Percentiles rank a stretch among this genome's conserved stretches.
Evolutionary conservation across 371 early-diverging fungal genomes (phyloP).

Genomic region (Rhizomucor miehei): DNA sequence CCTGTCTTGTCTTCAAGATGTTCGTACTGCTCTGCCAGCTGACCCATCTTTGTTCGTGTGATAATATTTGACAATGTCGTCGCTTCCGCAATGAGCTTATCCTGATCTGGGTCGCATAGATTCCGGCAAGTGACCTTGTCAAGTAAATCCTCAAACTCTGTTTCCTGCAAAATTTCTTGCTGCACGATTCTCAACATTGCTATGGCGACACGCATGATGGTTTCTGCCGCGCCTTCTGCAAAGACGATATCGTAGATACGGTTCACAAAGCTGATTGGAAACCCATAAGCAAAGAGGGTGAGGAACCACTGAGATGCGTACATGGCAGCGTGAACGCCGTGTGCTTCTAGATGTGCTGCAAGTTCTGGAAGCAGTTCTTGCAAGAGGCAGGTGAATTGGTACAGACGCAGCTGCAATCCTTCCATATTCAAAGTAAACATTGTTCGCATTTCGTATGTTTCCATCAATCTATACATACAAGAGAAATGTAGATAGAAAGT

Average conservation of each 20-base stretch:
- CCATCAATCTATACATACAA: constrained; percentile 64
- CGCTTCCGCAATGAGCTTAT: constrained; percentile 76
- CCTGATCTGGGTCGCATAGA: constrained; percentile 72
- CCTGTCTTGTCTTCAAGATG: too few relatives aligned
- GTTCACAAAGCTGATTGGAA: constrained; percentile 73
- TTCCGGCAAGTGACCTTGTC: constrained; percentile 72
- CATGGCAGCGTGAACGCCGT: constrained; percentile 83
- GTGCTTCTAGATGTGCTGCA: constrained; percentile 63
- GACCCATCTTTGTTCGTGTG: constrained; percentile 65
- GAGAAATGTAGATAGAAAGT: background rate
- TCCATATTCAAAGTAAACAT: constrained; percentile 86
- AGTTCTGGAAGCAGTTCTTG: constrained; percentile 78
- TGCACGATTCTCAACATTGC: constrained; percentile 82
- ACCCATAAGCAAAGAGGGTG: constrained; percentile 86
- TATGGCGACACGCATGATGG: constrained; percentile 86
- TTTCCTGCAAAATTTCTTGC: constrained; percentile 59
- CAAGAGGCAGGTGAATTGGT: constrained; percentile 81
- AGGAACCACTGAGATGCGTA: constrained; percentile 94
- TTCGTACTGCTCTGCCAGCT: constrained; percentile 59
- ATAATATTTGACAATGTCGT: constrained; percentile 66
- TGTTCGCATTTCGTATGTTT: constrained; percentile 81
- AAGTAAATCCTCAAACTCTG: constrained; percentile 84
- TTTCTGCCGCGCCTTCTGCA: constrained; percentile 81
- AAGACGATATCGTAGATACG: constrained; percentile 85
- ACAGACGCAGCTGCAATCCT: constrained; percentile 79